Base-by-base conservation (phyloP, 768 basidiomycete species). In the Butyriboletus loyo region DNA sequence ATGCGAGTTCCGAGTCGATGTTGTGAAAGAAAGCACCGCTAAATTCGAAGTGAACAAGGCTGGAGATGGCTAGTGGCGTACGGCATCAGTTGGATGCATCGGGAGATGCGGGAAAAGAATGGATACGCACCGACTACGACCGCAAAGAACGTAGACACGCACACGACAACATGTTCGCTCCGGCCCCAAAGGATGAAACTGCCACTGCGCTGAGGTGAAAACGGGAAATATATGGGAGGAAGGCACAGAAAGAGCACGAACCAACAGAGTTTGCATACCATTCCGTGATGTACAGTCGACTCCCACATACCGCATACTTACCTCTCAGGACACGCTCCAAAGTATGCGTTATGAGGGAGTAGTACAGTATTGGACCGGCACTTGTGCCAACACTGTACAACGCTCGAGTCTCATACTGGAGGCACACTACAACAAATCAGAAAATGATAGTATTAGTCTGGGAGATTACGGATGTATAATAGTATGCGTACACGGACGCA, bases 261-360 rank as follows among this genome's bases (percentile, higher is more conserved):
- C 66, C 41, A 67, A 43, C 31, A 63, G 36, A 0, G 28, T 46
- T 53, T 67, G 66, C 63, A 67, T 61, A 24, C 67, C 71, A 71
- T 35, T 63, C 64, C 55, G 65, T 59, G 21, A 69, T 19, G 22
- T n/a, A n/a, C n/a, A n/a, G n/a, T n/a, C n/a, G n/a, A n/a, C n/a
- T n/a, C n/a, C n/a, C n/a, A n/a, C n/a, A n/a, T n/a, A n/a, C n/a
- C n/a, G n/a, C n/a, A n/a, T n/a, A n/a, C n/a, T n/a, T n/a, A n/a
- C n/a, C n/a, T n/a, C n/a, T n/a, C n/a, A n/a, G n/a, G n/a, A n/a
- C n/a, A n/a, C n/a, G n/a, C n/a, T n/a, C n/a, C n/a, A n/a, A n/a
- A n/a, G n/a, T n/a, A n/a, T n/a, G n/a, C n/a, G n/a, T n/a, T n/a
- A n/a, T n/a, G n/a, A n/a, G n/a, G n/a, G n/a, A n/a, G n/a, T n/a